Conservation (phyloP, 1,284 basidiomycete species). For the Cryptococcus sp. region DNA sequence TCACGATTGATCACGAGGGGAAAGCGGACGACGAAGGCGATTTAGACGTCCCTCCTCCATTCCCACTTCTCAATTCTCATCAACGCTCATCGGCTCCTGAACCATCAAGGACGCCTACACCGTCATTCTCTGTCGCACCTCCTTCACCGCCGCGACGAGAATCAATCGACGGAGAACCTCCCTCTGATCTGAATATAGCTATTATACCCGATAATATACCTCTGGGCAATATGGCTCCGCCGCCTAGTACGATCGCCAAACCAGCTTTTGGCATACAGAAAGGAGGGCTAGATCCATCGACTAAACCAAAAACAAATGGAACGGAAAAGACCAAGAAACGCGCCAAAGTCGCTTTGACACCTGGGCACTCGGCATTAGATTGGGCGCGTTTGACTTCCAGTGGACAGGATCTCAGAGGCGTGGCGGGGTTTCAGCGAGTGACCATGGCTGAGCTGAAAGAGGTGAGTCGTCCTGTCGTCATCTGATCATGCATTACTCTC, state of each 20-base stretch:
- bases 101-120: conserved; percentile 21
- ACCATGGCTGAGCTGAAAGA: conserved; percentile 79
- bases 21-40: conserved; percentile 58
- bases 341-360: conserved; percentile 83
- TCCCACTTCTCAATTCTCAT: conserved; percentile 76
- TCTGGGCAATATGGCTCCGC: conserved; percentile 47
- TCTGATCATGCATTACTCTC: too few species aligned
- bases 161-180: conserved; percentile 55
- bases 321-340: conserved; percentile 63
- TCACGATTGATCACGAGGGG: conserved; percentile 52
- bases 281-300: conserved; percentile 24
- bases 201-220: conserved; percentile 42
- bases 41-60: conserved; percentile 74
- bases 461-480: conserved; percentile 59
- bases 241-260: conserved; percentile 39
- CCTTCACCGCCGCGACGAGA: conserved; percentile 60
- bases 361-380: conserved; percentile 89
- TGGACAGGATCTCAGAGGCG: conserved; percentile 72
- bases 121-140: conserved; percentile 52
- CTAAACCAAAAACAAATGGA: conserved; percentile 12
- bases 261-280: conserved; percentile 44
- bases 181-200: conserved; percentile 47
- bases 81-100: conserved; percentile 62
- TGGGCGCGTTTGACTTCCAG: conserved; percentile 87
- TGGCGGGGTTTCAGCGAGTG: conserved; percentile 60